Evolutionary conservation across 768 basidiomycete species (phyloP), one percentile per base, ranked within the genome.

Genomic region (Obba rivulosa): DNA sequence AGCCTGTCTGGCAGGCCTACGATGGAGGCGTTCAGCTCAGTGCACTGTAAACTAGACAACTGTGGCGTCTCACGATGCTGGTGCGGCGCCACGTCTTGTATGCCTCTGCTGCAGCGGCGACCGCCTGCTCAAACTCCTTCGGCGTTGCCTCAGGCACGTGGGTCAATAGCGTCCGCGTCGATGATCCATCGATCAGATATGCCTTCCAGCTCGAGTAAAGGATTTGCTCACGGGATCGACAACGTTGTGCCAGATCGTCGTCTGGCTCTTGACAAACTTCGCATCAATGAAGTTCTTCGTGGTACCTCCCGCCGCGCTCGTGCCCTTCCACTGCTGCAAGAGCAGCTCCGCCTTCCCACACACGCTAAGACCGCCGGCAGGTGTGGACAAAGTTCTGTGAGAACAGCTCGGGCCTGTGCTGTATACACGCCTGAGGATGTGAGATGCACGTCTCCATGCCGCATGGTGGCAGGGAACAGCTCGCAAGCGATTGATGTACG

Each of bases 231-330:
- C 92, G n/a, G 93, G 93, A 69, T 97, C 94, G 46, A 81, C 70
- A 2, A 95, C 78, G 38, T 94, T 89, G 53, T 89, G 77, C 86
- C 87, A 95, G 49, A 85, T 74, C 1, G 73, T 66, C 17, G 85
- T 67, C 56, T 78, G 77, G 68, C 88, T 91, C 57, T 92, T 86
- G 7, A 84, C 73, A 58, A 92, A 97, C 67, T 92, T 76, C 4
- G 93, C 94, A 10, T 79, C 86, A 51, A 95, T 89, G 66, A 85
- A 91, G 64, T 92, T 92, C 77, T 87, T 92, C 48, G 92, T 92
- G 49, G 74, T 81, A 17, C 79, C 85, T 18, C 93, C 93, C 16
- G 80, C 76, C 21, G 85, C 83, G 48, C 75, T 85, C 2, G 93
- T 92, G 34, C 93, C 93, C 52, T 82, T 81, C 89, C 91, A 95